These are phyloP conservation scores for Pichia manshurica DNA, from an alignment of 805 yeast genomes.

Conservation along the genomic window DNA sequence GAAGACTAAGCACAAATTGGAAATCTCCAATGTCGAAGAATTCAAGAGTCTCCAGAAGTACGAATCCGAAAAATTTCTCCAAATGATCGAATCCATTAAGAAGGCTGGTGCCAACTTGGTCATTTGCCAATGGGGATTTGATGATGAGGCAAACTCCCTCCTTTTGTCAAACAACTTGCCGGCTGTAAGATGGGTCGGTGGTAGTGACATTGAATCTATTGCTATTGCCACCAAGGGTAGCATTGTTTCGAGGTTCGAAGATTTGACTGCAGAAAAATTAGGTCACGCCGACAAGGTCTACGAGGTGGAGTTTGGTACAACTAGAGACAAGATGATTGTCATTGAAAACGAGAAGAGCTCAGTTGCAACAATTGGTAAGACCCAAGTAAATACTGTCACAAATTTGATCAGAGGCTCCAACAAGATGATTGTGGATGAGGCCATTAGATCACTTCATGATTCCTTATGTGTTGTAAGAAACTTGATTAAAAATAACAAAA, in stretches of 20 bases:
- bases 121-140: conserved; percentile 99
- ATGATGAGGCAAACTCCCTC: conserved; percentile 95
- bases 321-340: conserved; percentile 92
- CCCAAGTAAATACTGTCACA: conserved; percentile 48
- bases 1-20: conserved; percentile 95
- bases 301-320: conserved; percentile 93
- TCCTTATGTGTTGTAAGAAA: conserved; percentile 96
- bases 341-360: conserved; percentile 70
- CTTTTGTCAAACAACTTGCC: conserved; percentile 82
- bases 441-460: conserved; percentile 93
- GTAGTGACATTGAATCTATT: conserved; percentile 88
- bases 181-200: conserved; percentile 99
- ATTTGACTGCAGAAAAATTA: conserved; percentile 70
- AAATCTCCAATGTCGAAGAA: conserved; percentile 90
- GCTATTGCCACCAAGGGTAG: conserved; percentile 98
- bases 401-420: conserved; percentile 93
- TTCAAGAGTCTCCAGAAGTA: conserved; percentile 84
- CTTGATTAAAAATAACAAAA: conserved; percentile 82
- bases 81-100: conserved; percentile 85
- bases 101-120: conserved; percentile 91
- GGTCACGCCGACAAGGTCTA: conserved; percentile 83
- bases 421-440: conserved; percentile 97
- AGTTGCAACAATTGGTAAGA: conserved; percentile 27
- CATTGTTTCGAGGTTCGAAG: conserved; percentile 96
- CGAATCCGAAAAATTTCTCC: conserved; percentile 84